Base-by-base conservation (phyloP, 306 rosid genomes). In the Alnus rubra region DNA sequence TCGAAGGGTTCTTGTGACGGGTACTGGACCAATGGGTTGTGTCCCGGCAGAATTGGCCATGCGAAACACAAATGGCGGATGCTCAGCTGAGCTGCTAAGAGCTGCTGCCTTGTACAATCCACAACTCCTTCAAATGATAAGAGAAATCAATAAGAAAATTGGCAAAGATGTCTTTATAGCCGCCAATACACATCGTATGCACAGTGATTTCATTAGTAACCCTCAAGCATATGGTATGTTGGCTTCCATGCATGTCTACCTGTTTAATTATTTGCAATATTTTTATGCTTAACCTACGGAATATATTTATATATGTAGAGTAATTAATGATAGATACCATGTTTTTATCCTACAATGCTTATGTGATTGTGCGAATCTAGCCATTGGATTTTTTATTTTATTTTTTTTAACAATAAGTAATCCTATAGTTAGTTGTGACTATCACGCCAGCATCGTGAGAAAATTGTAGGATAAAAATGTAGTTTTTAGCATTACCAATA, bases 11-110 rank as follows among this genome's bases (percentile, higher is more conserved):
- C 37, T 91, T 30, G 98, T 93, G 80, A 89, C 97, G 1, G 97
- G 98, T 0, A 91, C 92, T 0, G 92, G 97, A 76, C 94, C 93
- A 59, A 14, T 93, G 67, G 98, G 97, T 3, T 88, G 98, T 49
- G 97, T 78, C 68, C 97, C 94, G 0, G 97, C 97, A 4, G 98
- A 93, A 72, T 59, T 89, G 71, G 98, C 93, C 12, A 70, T 35
- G 88, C 83, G 91, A 37, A 71, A 81, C 74, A 83, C 76, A 39
- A 83, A 84, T 71, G 97, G 97, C 2, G 80, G 78, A 49, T 89
- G 98, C 80, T 87, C 93, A 2, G 82, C 79, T 2, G 94, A 89
- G 76, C 87, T 93, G 30, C 90, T 89, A 75, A 75, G 89, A 62
- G 97, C 98, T 44, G 81, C 91, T 2, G 54, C 82, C 67, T 80